Evolutionary conservation across 2,329 filamentous ascomycete genomes (phyloP), one percentile per base, ranked within the genome.

Genomic region (Claviceps fusiformis): DNA sequence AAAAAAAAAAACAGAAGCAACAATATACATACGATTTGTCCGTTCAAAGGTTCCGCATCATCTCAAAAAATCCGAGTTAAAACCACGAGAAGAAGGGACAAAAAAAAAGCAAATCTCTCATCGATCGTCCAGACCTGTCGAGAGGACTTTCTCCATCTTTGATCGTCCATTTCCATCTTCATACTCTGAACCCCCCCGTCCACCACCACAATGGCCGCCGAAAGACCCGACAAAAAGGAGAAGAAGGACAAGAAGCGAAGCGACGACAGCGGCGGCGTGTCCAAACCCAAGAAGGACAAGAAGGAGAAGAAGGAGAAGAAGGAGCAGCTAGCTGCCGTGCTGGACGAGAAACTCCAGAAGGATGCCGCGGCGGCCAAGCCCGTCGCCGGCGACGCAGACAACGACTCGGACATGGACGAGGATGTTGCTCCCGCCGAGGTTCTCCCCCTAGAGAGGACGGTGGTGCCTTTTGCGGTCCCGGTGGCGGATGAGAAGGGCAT

Each of bases 391-490:
- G 71, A 71, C 59, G 72, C 72, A 50, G 69, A 69, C 46, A 73
- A 69, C 45, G 74, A 75, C 61, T 74, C 72, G 19, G 70, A 72
- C 50, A 71, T 73, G 49, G 75, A 77, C 51, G 71, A 77, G 57
- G 68, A 72, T 53, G 72, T 71, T 61, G 62, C 70, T 47, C 72
- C 74, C 50, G 64, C 75, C n/a, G 53, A 50, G 53, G 55, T n/a
- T 1, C 35, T 66, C 37, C 63, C 70, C 52, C 67, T 76, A 55
- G 71, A 75, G 68, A 66, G 77, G 62, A 82, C 85, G 56, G 75
- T 95, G 50, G 88, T 95, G 55, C 87, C 90, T 35, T 93, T 95
- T 67, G 89, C 91, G 56, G 78, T 86, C 62, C 88, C 89, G 39
- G 74, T 95, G 58, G 86, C 86, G 33, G 84, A 90, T 60, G 88